Conservation (phyloP, 768 basidiomycete species). For the Suillus decipiens region DNA sequence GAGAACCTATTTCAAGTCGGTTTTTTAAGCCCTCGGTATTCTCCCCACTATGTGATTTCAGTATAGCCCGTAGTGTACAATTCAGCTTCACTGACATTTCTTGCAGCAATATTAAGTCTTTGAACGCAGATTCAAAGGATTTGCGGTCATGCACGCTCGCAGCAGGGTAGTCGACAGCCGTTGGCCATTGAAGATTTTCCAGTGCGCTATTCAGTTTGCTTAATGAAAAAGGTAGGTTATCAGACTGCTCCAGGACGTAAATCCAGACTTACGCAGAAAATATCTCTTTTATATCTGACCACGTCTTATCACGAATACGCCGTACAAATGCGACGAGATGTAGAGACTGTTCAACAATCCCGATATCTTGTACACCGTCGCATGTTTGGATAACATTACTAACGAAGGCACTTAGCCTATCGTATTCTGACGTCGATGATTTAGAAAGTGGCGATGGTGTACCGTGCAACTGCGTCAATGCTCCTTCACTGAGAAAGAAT, state of each 20-base stretch:
- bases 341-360: conserved; percentile 49
- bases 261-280: conserved; percentile 57
- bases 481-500: conserved; percentile 49
- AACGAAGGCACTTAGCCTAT: conserved; percentile 63
- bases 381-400: conserved; percentile 47
- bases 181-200: conserved; percentile 87
- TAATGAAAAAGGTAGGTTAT: neutral
- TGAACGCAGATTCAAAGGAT: conserved; percentile 76
- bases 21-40: conserved; percentile 30
- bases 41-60: conserved; percentile 47
- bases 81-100: conserved; percentile 55
- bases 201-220: conserved; percentile 66
- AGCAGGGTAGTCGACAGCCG: conserved; percentile 62
- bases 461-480: conserved; percentile 52
- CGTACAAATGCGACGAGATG: conserved; percentile 65
- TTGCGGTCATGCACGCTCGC: conserved; percentile 51
- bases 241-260: neutral
- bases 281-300: conserved; percentile 69
- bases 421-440: conserved; percentile 56
- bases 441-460: conserved; percentile 42
- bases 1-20: conserved; percentile 22
- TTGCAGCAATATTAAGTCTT: conserved; percentile 77
- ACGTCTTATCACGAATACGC: conserved; percentile 67
- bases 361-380: conserved; percentile 44
- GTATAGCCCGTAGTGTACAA: neutral